Conservation (phyloP, 305 asterid species). For the Fraxinus baroniana region DNA sequence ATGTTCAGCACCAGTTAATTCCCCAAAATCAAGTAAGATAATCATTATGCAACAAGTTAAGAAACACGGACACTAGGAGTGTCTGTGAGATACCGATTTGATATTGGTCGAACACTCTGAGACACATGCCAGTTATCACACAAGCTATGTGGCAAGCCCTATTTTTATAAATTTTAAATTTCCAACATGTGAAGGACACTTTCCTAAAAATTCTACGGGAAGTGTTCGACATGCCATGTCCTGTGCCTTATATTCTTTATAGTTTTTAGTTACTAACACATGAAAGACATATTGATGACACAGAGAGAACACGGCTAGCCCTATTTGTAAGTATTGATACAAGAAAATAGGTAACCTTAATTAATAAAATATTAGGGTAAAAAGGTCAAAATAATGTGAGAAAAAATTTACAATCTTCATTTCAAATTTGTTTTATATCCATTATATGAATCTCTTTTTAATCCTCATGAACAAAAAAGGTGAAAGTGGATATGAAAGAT, state of each 20-base stretch:
- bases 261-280: neutral
- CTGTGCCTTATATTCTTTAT: neutral
- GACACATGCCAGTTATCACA: neutral
- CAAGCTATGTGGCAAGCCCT: neutral
- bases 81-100: neutral
- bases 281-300: neutral
- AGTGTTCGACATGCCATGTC: neutral
- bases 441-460: neutral
- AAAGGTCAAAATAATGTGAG: neutral
- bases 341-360: neutral
- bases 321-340: neutral
- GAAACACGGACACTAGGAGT: neutral
- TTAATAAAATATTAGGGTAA: neutral
- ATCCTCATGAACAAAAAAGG: neutral
- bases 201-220: neutral
- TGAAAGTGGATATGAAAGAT: neutral
- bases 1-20: neutral
- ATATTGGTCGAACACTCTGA: neutral
- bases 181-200: neutral
- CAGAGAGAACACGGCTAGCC: neutral
- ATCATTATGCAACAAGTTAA: neutral
- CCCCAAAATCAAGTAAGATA: neutral
- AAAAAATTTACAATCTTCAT: neutral
- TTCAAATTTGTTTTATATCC: neutral
- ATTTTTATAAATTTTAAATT: neutral